Evolutionary conservation across 305 asterid species (phyloP).

Genomic region (Ilex paraguariensis): DNA sequence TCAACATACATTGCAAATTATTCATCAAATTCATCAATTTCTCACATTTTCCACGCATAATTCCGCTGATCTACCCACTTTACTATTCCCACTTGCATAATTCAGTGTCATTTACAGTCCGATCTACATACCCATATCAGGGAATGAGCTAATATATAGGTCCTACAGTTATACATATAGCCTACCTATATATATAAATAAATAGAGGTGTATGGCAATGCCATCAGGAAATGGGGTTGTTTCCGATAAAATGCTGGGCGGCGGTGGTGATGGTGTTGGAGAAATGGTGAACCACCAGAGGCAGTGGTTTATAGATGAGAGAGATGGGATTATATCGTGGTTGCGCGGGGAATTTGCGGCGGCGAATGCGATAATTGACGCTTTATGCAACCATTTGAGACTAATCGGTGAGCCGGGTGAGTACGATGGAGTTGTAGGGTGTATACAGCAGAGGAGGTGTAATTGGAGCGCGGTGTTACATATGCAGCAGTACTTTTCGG

Average conservation of each 20-base stretch:
- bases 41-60: too few relatives aligned
- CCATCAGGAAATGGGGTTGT: conserved; percentile 56
- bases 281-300: conserved; percentile 32
- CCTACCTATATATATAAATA: neutral
- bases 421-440: conserved; percentile 66
- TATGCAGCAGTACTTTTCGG: conserved; percentile 91
- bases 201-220: conserved; percentile 40
- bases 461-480: conserved; percentile 73
- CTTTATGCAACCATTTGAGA: conserved; percentile 77
- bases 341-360: conserved; percentile 88
- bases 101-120: too few relatives aligned
- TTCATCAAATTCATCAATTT: too few relatives aligned
- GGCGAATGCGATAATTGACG: conserved; percentile 83
- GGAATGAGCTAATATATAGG: too few relatives aligned
- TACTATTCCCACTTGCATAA: too few relatives aligned
- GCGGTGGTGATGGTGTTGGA: conserved; percentile 32
- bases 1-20: too few relatives aligned
- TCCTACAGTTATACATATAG: too few relatives aligned
- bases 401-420: conserved; percentile 69
- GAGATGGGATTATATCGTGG: conserved; percentile 77
- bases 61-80: too few relatives aligned
- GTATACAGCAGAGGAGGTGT: conserved; percentile 73
- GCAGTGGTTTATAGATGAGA: conserved; percentile 52
- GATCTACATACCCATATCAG: too few relatives aligned
- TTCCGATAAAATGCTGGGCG: conserved; percentile 47